Evolutionary conservation across 768 basidiomycete species (phyloP).

Genomic region (Daedaleopsis sinensis): DNA sequence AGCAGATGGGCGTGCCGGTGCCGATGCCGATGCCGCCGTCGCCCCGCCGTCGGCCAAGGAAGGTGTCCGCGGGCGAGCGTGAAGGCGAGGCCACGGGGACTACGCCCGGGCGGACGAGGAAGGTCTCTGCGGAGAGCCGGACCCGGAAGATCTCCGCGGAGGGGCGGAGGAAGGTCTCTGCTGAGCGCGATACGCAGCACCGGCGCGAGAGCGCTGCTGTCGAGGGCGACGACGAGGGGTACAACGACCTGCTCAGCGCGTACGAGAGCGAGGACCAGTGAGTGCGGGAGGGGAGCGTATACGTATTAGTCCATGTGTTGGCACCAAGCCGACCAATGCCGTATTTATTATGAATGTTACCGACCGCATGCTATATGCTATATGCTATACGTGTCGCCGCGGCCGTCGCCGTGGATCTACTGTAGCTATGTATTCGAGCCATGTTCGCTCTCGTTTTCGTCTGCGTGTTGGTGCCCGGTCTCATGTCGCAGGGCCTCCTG

Average conservation of each 20-base stretch:
- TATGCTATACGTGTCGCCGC: too few relatives aligned
- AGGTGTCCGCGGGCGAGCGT: conserved; percentile 36
- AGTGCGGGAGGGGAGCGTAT: conserved; percentile 13
- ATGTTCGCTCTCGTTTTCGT: conserved; percentile 21
- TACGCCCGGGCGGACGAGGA: conserved; percentile 41
- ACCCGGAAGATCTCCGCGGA: conserved; percentile 26
- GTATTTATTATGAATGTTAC: conserved; percentile 17
- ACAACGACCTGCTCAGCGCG: conserved; percentile 76
- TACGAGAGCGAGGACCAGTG: conserved; percentile 74
- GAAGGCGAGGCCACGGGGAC: conserved; percentile 35
- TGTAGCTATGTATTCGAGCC: conserved; percentile 3
- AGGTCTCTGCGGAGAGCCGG: conserved; percentile 32
- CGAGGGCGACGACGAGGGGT: conserved; percentile 77
- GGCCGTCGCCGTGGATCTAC: conserved; percentile 1
- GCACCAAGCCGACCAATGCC: not conserved
- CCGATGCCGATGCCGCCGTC: conserved; percentile 27
- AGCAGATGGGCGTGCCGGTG: too few relatives aligned
- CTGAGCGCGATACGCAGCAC: conserved; percentile 39
- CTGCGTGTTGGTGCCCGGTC: too few relatives aligned
- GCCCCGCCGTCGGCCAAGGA: conserved; percentile 37
- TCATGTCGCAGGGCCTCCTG: conserved; percentile 42
- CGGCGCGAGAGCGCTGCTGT: conserved; percentile 67
- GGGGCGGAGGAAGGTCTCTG: conserved; percentile 47
- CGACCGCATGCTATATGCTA: not conserved
- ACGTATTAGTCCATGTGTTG: not conserved